Evolutionary conservation across 371 early-diverging fungal species (phyloP).

Genomic region (Mucor sp.): DNA sequence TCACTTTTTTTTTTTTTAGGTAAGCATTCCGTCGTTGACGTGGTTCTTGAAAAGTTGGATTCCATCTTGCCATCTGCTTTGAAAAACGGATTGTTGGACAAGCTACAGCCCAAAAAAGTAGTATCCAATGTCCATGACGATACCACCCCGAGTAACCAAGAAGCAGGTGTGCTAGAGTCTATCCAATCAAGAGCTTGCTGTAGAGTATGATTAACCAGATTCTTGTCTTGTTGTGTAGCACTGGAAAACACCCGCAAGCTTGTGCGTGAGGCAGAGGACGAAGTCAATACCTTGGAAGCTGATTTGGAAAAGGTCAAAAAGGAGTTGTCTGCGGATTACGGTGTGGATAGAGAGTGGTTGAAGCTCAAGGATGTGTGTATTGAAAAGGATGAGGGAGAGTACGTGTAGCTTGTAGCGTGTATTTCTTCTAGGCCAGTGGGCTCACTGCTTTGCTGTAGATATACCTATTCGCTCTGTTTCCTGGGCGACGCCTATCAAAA

Average conservation of each 20-base stretch:
- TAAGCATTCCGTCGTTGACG: conserved; percentile 13
- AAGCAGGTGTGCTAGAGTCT: conserved; percentile 20
- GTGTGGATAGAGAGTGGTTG: conserved; percentile 61
- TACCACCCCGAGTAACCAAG: background rate
- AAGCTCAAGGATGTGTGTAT: conserved; percentile 71
- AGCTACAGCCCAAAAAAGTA: conserved; percentile 6
- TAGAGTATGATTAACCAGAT: background rate
- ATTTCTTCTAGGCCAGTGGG: background rate
- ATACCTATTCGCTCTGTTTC: conserved; percentile 84
- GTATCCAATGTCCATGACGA: background rate
- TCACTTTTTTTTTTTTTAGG: background rate
- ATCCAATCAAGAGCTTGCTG: background rate
- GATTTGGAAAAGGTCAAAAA: conserved; percentile 42
- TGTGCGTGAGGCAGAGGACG: conserved; percentile 41
- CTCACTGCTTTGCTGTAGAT: conserved; percentile 41
- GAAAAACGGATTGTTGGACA: conserved; percentile 15
- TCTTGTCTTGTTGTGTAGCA: conserved; percentile 22
- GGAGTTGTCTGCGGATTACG: conserved; percentile 63
- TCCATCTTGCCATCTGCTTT: conserved; percentile 19
- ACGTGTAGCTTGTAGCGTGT: conserved; percentile 34
- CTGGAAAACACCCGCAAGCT: conserved; percentile 37
- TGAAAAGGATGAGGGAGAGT: conserved; percentile 73
- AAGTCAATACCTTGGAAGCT: conserved; percentile 30
- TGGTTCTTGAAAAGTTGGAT: conserved; percentile 22
- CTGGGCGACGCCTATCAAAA: conserved; percentile 78